Evolutionary conservation across 768 basidiomycete species (phyloP), one percentile per base, ranked within the genome.

Genomic region (Boletales sp.): DNA sequence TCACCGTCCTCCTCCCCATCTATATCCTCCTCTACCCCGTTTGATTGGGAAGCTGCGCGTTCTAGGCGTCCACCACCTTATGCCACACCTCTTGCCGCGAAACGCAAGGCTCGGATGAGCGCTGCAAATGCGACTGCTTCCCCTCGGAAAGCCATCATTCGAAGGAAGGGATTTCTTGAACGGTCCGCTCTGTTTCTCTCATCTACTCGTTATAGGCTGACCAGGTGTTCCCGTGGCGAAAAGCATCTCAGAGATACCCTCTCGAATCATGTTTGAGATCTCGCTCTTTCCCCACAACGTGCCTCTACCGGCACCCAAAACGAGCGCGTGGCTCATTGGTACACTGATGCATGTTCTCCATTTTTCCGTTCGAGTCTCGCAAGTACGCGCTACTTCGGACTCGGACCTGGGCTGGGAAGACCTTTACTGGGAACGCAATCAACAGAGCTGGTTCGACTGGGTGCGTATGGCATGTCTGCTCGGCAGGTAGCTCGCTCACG

Each of bases 41-140:
- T 93, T 59, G 90, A 93, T 70, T 92, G 90, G 90, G 85, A 87
- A 30, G 90, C 90, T 0, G 90, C 83, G 12, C 75, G 85, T n/a
- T 75, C 80, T 1, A 74, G 79, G 44, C 76, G 75, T 53, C 83
- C 87, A 4, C 80, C 90, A 4, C 90, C 90, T 4, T 92, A 86
- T 74, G 74, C 73, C 3, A 82, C 83, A 0, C 87, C 87, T 2
- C 62, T 75, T 8, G 69, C 70, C 44, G 73, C 62, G 44, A 80
- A 77, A 63, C 70, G 70, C 37, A 75, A 60, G 51, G 75, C 55
- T 44, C 66, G 70, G 70, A 76, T 64, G 59, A 74, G 57, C 70
- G 66, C 57, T 34, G 49, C 44, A 48, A 51, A 56, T 31, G 54
- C 41, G 8, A 15, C 33, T n/a, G 38, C 70, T 4, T 72, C 79